These are phyloP conservation scores for Austroboletus eburneus DNA, from an alignment of 768 basidiomycete genomes.

Conservation along the genomic window DNA sequence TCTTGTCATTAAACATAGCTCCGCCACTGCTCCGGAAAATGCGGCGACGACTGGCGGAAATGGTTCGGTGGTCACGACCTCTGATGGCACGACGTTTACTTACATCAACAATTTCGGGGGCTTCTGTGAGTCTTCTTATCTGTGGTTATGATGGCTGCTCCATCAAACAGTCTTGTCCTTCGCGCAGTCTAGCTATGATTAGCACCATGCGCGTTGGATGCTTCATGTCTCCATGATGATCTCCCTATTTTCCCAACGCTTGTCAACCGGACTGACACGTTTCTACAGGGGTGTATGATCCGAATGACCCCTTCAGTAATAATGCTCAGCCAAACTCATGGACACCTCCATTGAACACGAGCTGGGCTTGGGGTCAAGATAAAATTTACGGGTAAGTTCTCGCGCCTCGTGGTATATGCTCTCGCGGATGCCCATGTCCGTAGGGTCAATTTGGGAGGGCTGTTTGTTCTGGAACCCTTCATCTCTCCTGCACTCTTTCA, in stretches of 20 bases:
- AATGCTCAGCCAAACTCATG: conserved; percentile 72
- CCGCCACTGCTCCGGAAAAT: conserved; percentile 2
- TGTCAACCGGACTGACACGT: conserved; percentile 3
- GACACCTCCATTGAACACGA: conserved; percentile 73
- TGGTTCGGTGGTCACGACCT: conserved; percentile 60
- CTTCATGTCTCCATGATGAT: background rate
- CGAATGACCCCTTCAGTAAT: conserved; percentile 71
- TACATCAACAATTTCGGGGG: conserved; percentile 79
- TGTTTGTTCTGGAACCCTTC: conserved; percentile 77
- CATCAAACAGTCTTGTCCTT: no score
- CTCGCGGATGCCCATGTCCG: conserved; percentile 8
- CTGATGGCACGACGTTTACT: conserved; percentile 67
- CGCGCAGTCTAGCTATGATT: background rate
- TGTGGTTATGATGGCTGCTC: no score
- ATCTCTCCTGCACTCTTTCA: conserved; percentile 63
- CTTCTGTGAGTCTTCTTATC: conserved; percentile 46
- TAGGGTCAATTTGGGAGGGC: conserved; percentile 69
- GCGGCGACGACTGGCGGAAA: conserved; percentile 49
- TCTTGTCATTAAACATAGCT: conserved; percentile 23
- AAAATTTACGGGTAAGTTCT: conserved; percentile 52
- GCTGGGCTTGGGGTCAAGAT: conserved; percentile 67
- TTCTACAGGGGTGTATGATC: conserved; percentile 56
- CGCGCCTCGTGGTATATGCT: conserved; percentile 4
- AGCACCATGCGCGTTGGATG: no score
- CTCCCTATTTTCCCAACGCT: background rate